Conservation (phyloP, 2,329 filamentous ascomycete species). For the Fusarium staphyleae region DNA sequence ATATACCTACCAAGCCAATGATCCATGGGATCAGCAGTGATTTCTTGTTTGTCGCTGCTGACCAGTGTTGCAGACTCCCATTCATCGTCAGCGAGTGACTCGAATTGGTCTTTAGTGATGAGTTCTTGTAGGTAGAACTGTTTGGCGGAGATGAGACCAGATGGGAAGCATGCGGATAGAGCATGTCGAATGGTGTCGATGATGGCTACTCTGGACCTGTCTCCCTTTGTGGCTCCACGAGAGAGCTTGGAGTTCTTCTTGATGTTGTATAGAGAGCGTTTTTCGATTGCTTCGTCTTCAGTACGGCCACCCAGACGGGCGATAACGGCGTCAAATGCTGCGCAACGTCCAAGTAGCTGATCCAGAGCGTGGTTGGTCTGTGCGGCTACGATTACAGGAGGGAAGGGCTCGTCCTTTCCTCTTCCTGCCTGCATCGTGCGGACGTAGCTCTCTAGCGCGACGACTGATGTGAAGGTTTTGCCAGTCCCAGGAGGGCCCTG, state of each 20-base stretch:
- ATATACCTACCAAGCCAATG: constrained; percentile 29
- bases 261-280: constrained; percentile 71
- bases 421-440: constrained; percentile 62
- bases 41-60: background rate
- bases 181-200: constrained; percentile 13
- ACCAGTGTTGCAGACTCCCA: constrained; percentile 27
- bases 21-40: constrained; percentile 8
- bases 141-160: constrained; percentile 59
- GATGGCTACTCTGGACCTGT: constrained; percentile 13
- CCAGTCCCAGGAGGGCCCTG: constrained; percentile 80
- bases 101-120: constrained; percentile 68
- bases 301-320: constrained; percentile 71
- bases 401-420: constrained; percentile 44
- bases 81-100: constrained; percentile 52
- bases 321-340: constrained; percentile 61
- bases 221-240: constrained; percentile 7
- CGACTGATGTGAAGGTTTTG: constrained; percentile 83
- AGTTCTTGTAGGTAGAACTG: constrained; percentile 62
- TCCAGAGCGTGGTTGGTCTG: constrained; percentile 94
- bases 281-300: constrained; percentile 68
- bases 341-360: constrained; percentile 73
- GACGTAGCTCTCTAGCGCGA: constrained; percentile 60
- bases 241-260: constrained; percentile 44
- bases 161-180: constrained; percentile 43
- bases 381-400: constrained; percentile 78